Percentiles rank a stretch among this genome's conserved stretches.
phyloP scores from a whole-genome alignment of 1,284 basidiomycete genomes.

The Veloporphyrellus conicus region DNA sequence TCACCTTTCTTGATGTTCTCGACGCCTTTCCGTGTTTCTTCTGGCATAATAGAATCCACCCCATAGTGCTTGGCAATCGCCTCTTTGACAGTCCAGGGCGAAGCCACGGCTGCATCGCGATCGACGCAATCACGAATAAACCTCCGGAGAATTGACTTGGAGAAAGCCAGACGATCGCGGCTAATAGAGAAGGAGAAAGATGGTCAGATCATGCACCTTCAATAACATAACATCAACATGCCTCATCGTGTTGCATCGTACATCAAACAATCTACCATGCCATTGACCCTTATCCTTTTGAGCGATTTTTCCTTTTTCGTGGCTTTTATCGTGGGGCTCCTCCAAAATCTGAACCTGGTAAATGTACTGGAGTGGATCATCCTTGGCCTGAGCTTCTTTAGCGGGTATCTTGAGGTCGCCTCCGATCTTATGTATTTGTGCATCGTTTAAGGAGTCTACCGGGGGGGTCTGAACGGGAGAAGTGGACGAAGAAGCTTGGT shows the following conservation, averaged over 20 bases:
- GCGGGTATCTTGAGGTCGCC: slow-evolving; percentile 73
- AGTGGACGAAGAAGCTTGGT: slow-evolving; percentile 33
- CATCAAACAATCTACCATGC: slow-evolving; percentile 73
- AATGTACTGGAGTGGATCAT: slow-evolving; percentile 80
- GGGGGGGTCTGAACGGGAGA: slow-evolving; percentile 29
- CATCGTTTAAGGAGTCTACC: slow-evolving; percentile 37
- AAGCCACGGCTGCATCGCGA: slow-evolving; percentile 85
- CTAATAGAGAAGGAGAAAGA: slow-evolving; percentile 37
- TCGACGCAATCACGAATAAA: slow-evolving; percentile 93
- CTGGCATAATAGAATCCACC: slow-evolving; percentile 80
- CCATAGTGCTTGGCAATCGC: slow-evolving; percentile 79
- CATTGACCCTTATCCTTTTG: slow-evolving; percentile 53
- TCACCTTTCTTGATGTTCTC: slow-evolving; percentile 79
- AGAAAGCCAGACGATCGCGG: slow-evolving; percentile 91
- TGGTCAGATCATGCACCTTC: slow-evolving; percentile 5
- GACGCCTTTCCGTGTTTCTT: slow-evolving; percentile 76
- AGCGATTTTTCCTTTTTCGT: slow-evolving; percentile 54
- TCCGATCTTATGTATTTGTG: slow-evolving; percentile 63
- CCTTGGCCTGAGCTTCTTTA: slow-evolving; percentile 67
- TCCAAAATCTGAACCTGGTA: slow-evolving; percentile 87
- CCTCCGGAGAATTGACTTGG: slow-evolving; percentile 92
- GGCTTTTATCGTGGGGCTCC: slow-evolving; percentile 64
- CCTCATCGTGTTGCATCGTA: slow-evolving; percentile 77
- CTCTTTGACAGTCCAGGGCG: slow-evolving; percentile 92
- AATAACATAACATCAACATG: slow-evolving; percentile 34